Conservation (phyloP, 768 basidiomycete genomes). For the Arthromyces matolae region DNA sequence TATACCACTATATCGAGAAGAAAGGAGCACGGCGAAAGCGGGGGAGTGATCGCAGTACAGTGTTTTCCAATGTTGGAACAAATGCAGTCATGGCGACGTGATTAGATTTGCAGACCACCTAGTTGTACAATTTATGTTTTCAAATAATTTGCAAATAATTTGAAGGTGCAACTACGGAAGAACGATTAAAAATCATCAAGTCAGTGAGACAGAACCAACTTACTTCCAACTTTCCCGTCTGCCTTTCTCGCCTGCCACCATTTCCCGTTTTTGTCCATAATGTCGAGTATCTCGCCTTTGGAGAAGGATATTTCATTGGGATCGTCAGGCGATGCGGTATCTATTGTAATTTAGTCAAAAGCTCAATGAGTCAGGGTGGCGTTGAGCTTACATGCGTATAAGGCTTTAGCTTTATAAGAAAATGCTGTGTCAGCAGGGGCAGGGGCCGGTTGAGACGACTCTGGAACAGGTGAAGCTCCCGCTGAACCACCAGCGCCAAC, state of each 20-base stretch:
- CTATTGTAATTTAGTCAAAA: too few species aligned
- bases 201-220: constrained; percentile 30
- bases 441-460: too few species aligned
- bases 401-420: constrained; percentile 78
- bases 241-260: constrained; percentile 89
- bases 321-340: constrained; percentile 91
- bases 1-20: constrained; percentile 15
- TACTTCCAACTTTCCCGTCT: constrained; percentile 77
- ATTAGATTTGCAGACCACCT: too few species aligned
- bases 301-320: constrained; percentile 93
- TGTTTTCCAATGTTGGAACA: constrained; percentile 5
- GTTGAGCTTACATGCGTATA: constrained; percentile 75
- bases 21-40: constrained; percentile 11
- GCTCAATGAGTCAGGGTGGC: constrained; percentile 9
- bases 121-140: constrained; percentile 16
- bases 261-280: constrained; percentile 88
- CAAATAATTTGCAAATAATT: constrained; percentile 82
- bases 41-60: constrained; percentile 7
- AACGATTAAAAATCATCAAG: constrained; percentile 10
- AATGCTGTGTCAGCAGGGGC: constrained; percentile 39
- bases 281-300: constrained; percentile 90
- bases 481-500: constrained; percentile 51
- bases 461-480: constrained; percentile 19
- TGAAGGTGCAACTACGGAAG: constrained; percentile 67
- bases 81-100: constrained; percentile 11